Evolutionary conservation across 371 early-diverging fungal species (phyloP), one percentile per base, ranked within the genome.

Genomic region (Mucor circinelloides): DNA sequence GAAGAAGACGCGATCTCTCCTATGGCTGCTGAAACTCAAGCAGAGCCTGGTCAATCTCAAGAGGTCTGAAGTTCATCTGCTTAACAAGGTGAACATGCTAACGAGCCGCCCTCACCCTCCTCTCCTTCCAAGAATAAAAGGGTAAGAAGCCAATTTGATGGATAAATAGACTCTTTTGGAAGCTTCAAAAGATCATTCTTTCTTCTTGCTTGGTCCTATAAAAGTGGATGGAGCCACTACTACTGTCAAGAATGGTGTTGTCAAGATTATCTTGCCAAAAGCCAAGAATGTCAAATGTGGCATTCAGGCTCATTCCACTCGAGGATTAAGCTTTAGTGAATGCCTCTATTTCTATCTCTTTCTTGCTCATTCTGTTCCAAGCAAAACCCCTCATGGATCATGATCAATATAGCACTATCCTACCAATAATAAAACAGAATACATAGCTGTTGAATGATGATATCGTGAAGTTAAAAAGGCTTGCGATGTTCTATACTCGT

Each of bases 181-280:
- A 58, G 61, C 7, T 76, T 76, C 52, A 52, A 38, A n/a, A 57
- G 77, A 36, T 60, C 66, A 0, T 66, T 75, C 42, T 48, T 66
- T 75, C 42, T 48, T 55, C 6, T 76, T 76, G 61, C 75, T 75
- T 34, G 44, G 36, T 4, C 58, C 61, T 12, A 61, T 76, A 12
- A 50, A 68, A n/a, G 36, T 27, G 12, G 71, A 65, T 31, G 61
- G 38, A 6, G 62, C 75, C 63, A 71, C 71, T 58, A 75, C 77
- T 30, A 48, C 61, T 10, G 68, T 65, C 58, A 55, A 73, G 54
- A 66, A 71, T 58, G 77, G 77, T 48, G 48, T 76, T 32, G 58
- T 76, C 7, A 64, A 74, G 25, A 42, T 76, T 17, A 42, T 44
- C 7, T 36, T 76, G 36, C 77, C 71, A 31, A 76, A 76, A 9